These are phyloP conservation scores for Pyricularia grisea DNA, from an alignment of 2,329 filamentous ascomycete species.

Conservation along the genomic window DNA sequence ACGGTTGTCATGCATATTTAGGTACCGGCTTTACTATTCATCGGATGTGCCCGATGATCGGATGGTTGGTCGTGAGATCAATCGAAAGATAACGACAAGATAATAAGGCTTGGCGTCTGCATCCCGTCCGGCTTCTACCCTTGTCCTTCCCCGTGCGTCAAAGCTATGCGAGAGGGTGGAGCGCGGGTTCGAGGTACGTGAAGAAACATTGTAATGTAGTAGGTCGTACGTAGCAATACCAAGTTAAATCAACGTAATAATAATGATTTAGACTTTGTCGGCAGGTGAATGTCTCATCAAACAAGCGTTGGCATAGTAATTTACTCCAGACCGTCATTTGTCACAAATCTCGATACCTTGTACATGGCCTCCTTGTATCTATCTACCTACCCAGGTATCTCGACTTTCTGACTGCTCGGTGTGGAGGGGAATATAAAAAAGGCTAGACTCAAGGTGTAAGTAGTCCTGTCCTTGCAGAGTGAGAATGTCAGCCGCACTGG, in stretches of 20 bases:
- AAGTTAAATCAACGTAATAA: too few relatives aligned
- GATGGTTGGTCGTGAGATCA: not conserved
- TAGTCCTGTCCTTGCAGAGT: too few relatives aligned
- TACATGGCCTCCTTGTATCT: too few relatives aligned
- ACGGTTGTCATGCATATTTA: not conserved
- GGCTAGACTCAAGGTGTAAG: too few relatives aligned
- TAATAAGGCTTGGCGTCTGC: constrained; percentile 2
- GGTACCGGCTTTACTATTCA: not conserved
- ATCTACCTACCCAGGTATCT: too few relatives aligned
- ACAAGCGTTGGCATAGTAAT: not conserved
- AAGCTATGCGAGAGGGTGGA: not conserved
- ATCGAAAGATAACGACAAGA: constrained; percentile 3
- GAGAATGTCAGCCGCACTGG: too few relatives aligned
- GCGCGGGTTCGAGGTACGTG: not conserved
- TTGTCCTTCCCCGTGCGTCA: not conserved
- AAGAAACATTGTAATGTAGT: not conserved
- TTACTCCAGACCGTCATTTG: not conserved
- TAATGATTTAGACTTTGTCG: not conserved
- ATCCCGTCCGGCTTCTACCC: not conserved
- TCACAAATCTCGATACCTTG: not conserved
- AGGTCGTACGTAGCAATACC: too few relatives aligned
- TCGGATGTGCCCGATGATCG: not conserved
- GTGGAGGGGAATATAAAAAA: too few relatives aligned
- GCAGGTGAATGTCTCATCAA: not conserved
- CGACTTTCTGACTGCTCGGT: too few relatives aligned